Evolutionary conservation across 2,329 filamentous ascomycete genomes (phyloP), one percentile per base, ranked within the genome.

Genomic region (Phoma sp.): DNA sequence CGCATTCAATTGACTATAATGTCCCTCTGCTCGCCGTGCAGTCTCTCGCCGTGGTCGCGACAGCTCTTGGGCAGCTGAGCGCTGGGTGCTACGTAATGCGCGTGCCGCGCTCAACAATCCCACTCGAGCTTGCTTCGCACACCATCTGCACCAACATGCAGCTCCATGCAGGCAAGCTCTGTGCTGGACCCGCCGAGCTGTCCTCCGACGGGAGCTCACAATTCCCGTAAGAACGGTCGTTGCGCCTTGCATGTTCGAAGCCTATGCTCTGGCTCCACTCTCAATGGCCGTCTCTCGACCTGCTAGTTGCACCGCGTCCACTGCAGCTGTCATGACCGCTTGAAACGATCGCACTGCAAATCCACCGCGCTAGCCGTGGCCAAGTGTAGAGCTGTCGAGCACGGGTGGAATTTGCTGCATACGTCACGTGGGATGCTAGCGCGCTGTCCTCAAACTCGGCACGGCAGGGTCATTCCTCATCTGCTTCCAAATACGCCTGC

Each of bases 401-500:
- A 38, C 26, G 29, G 15, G 25, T 38, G 38, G 42, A 47, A 47
- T 18, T 30, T 12, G 32, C 5, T 39, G 30, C 17, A 37, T 39
- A 30, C 45, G 53, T 62, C 64, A 60, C 60, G 62, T 65, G 64
- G 25, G 18, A 15, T 29, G 29, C 28, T 45, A 43, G 51, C 43
- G 43, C 28, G 28, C 34, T 40, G 23, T 38, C 32, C 38, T 54
- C 52, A 59, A 60, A 62, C 56, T 60, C 51, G 54, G 56, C 62
- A 54, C 30, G 7, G 30, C 38, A 33, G 23, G 37, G n/a, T 20
- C 46, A 29, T 42, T 47, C 48, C 40, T 42, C 32, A 33, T 45
- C 54, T 55, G 50, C 55, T 49, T 34, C 58, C 62, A 57, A 59
- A 56, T 34, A 43, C 57, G 56, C 47, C 57, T 57, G 59, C 60